These are phyloP conservation scores for Pseudogymnoascus sp. DNA, from an alignment of 2,329 filamentous ascomycete genomes.

Conservation along the genomic window DNA sequence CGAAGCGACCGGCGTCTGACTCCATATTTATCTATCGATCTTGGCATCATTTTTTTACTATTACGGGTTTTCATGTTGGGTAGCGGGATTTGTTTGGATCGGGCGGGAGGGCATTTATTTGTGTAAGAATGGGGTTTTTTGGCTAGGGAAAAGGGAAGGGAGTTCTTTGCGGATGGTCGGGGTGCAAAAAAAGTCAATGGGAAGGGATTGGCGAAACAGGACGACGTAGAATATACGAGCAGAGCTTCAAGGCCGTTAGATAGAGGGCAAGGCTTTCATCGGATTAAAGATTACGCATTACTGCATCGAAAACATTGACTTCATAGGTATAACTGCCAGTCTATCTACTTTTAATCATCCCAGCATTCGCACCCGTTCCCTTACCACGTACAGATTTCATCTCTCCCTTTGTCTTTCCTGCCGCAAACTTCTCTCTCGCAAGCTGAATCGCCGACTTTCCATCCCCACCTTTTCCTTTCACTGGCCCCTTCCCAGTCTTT, in stretches of 20 bases:
- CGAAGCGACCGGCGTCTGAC: neutral
- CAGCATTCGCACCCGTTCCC: constrained; percentile 7
- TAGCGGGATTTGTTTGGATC: neutral
- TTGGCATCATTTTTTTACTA: neutral
- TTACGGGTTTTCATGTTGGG: neutral
- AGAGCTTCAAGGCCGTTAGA: neutral
- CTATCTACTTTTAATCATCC: neutral
- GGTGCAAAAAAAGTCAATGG: neutral
- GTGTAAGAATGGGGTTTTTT: neutral
- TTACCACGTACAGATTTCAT: constrained; percentile 4
- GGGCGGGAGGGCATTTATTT: neutral
- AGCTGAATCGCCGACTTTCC: constrained; percentile 25
- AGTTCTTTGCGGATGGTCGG: neutral
- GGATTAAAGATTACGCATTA: neutral
- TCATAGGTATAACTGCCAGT: constrained; percentile 1
- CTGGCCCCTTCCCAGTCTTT: neutral
- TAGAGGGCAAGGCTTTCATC: neutral
- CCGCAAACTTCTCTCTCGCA: constrained; percentile 25
- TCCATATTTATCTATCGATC: neutral
- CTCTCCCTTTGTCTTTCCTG: constrained; percentile 16
- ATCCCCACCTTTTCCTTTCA: constrained; percentile 10
- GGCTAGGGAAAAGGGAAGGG: neutral
- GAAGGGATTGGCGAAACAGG: neutral
- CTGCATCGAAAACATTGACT: neutral
- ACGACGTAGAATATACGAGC: neutral